Conservation (phyloP, 1,139 yeast genomes). For the Pichia norvegensis region DNA sequence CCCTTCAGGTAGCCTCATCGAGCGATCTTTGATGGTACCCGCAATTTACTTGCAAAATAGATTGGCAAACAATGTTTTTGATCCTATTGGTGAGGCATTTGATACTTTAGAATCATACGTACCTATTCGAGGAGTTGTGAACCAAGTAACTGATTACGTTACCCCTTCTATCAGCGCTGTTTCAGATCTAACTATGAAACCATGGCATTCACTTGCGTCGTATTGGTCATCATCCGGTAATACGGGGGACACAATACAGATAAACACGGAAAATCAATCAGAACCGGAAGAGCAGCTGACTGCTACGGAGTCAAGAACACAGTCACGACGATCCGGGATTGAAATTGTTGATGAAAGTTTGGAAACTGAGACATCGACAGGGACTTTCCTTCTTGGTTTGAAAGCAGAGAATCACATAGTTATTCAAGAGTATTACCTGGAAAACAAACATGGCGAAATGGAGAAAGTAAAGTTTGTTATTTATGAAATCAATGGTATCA, state of each 20-base stretch:
- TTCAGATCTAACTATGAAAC: slow-evolving; percentile 4
- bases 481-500: slow-evolving; percentile 26
- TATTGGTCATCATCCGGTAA: slow-evolving; percentile 2
- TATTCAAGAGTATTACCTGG: slow-evolving; percentile 13
- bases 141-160: neutral
- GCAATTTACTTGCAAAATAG: slow-evolving; percentile 23
- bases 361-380: slow-evolving; percentile 14
- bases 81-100: slow-evolving; percentile 23
- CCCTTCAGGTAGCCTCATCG: slow-evolving; percentile 18
- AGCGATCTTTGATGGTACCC: slow-evolving; percentile 23
- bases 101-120: slow-evolving; percentile 19
- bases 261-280: neutral
- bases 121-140: slow-evolving; percentile 8
- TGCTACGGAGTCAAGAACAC: slow-evolving; percentile 1
- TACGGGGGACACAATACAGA: neutral
- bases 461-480: slow-evolving; percentile 12
- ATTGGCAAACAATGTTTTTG: slow-evolving; percentile 22
- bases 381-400: slow-evolving; percentile 22
- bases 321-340: slow-evolving; percentile 4
- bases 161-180: slow-evolving; percentile 7
- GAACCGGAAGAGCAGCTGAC: neutral
- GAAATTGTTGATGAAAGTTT: slow-evolving; percentile 11
- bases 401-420: slow-evolving; percentile 16
- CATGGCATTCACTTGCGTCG: slow-evolving; percentile 7
- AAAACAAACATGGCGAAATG: neutral